Evolutionary conservation across 2,329 filamentous ascomycete species (phyloP), one percentile per base, ranked within the genome.

Genomic region (Colletotrichum sp.): DNA sequence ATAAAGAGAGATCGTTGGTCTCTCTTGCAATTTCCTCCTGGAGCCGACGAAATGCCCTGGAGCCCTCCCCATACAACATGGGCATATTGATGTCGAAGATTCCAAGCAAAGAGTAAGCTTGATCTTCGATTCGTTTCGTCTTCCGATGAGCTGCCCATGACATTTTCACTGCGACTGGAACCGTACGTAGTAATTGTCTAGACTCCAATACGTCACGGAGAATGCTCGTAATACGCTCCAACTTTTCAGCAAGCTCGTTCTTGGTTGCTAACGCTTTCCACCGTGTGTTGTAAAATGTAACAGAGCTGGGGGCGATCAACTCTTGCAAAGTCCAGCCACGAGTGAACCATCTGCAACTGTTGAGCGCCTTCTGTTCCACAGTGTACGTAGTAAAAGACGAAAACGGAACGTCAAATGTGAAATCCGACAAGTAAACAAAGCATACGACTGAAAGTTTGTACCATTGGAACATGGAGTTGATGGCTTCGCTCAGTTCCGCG

Each of bases 11-110:
- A 12, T 64, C 73, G 18, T 73, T 32, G 9, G 66, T 62, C 30
- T 43, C 56, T 5, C 16, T 36, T 8, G 58, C 56, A 22, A 72
- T 64, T 4, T 62, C 34, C 12, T 68, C 32, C 15, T 79, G 76
- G 13, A 79, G 15, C 60, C 79, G 73, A 34, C 75, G 69, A 27
- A 80, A 82, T 2, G 79, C 76, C 18, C 71, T 77, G 34, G 13
- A 6, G n/a, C 80, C 79, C 68, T 82, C 80, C 8, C 81, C 78
- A 28, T 82, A 82, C 3, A 78, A 64, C 25, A 79, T 68, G 6
- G 78, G 71, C 79, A 83, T 81, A n/a, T 77, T 80, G 15, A 82
- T 76, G 27, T 73, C 69, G 32, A 82, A 81, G 7, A 82, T 66
- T 12, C 81, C 81, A 13, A 81, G 65, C 6, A 82, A 68, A 13